Percentiles rank a stretch among this genome's conserved stretches.
Evolutionary conservation across 202 grass and related monocot genomes (phyloP).

Genomic region (Panicum virgatum): DNA sequence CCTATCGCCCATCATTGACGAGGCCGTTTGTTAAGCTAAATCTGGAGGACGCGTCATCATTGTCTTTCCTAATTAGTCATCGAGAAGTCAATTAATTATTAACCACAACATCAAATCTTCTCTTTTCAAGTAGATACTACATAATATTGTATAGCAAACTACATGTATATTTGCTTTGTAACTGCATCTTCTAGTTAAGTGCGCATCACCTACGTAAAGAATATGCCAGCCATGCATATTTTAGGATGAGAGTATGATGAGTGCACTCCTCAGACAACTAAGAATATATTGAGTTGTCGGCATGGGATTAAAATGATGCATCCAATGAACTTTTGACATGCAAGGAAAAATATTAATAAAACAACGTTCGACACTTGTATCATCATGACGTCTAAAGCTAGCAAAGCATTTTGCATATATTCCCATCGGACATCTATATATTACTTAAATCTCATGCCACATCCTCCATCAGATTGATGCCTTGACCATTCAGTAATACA

Average conservation of each 20-base stretch:
- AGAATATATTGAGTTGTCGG: constrained; percentile 14
- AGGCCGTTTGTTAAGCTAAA: background rate
- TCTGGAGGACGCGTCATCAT: background rate
- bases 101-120: constrained; percentile 1
- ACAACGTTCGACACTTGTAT: background rate
- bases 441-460: background rate
- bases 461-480: constrained; percentile 3
- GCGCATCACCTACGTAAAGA: background rate
- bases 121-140: background rate
- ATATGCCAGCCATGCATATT: background rate
- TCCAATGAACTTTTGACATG: background rate
- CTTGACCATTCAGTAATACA: background rate
- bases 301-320: background rate
- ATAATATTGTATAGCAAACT: background rate
- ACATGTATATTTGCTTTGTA: background rate
- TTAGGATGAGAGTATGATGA: constrained; percentile 1
- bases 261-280: background rate
- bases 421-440: background rate
- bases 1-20: background rate
- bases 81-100: constrained; percentile 20
- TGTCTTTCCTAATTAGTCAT: background rate
- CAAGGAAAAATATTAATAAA: background rate
- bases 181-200: background rate
- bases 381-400: background rate
- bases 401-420: constrained; percentile 26